Evolutionary conservation across 2,329 filamentous ascomycete genomes (phyloP).

Genomic region (Aspergillus novoparasiticus): DNA sequence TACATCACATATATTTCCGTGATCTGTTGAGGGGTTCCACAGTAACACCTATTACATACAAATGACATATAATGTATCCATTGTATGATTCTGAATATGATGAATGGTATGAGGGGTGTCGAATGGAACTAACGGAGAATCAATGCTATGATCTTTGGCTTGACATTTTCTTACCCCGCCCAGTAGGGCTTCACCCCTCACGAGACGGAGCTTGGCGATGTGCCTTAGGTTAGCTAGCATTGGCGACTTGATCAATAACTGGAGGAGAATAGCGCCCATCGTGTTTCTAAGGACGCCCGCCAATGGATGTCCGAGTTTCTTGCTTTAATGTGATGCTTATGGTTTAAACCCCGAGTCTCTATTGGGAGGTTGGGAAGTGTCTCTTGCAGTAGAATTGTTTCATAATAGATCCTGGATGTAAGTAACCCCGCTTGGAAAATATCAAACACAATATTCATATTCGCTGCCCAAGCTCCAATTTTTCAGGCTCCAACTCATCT

Average conservation of each 20-base stretch:
- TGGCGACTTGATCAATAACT: neutral
- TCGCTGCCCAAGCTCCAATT: too few species aligned
- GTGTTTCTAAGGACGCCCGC: too few species aligned
- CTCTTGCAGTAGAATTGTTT: too few species aligned
- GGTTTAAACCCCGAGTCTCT: too few species aligned
- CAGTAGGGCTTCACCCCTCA: neutral
- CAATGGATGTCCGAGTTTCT: neutral
- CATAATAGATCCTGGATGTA: too few species aligned
- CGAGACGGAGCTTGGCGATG: neutral
- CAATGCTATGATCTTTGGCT: neutral
- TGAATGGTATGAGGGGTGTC: neutral
- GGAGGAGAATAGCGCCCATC: too few species aligned
- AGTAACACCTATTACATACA: too few species aligned
- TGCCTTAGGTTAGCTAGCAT: neutral
- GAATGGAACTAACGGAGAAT: neutral
- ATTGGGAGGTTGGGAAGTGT: too few species aligned
- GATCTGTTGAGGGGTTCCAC: too few species aligned
- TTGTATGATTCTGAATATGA: neutral
- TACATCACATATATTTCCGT: neutral
- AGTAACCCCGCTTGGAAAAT: too few species aligned
- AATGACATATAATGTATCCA: neutral
- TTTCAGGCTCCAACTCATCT: too few species aligned
- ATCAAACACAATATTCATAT: too few species aligned
- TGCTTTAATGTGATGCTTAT: neutral
- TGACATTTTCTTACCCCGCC: neutral